These are phyloP conservation scores for Parascedosporium putredinis DNA, from an alignment of 2,329 filamentous ascomycete species.

Conservation along the genomic window DNA sequence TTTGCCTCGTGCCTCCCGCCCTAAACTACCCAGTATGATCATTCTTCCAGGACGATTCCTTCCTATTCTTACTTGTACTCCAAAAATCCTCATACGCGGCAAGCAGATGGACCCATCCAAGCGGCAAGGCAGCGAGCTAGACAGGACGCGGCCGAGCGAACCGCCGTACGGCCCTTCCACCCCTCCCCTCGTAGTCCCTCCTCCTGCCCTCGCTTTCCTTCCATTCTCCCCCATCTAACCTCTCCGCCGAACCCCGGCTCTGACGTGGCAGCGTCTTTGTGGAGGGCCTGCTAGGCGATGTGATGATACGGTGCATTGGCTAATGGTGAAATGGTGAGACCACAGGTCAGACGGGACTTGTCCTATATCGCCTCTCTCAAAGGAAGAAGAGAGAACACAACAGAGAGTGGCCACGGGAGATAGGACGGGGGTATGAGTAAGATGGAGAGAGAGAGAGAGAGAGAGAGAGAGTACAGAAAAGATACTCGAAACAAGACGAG, in stretches of 20 bases:
- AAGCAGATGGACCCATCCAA: too few relatives aligned
- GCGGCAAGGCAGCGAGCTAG: not conserved
- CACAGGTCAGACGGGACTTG: too few relatives aligned
- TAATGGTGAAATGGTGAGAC: not conserved
- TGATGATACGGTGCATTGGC: not conserved
- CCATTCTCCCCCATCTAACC: not conserved
- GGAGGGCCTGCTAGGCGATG: not conserved
- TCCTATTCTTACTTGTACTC: too few relatives aligned
- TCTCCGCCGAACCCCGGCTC: not conserved
- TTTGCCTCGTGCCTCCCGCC: not conserved
- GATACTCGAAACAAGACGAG: not conserved
- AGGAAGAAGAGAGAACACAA: not conserved
- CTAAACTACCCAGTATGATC: not conserved
- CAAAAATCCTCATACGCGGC: too few relatives aligned
- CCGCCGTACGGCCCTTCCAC: not conserved
- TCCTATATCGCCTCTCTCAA: too few relatives aligned
- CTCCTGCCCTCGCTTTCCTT: not conserved
- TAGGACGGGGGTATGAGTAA: not conserved
- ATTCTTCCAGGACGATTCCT: not conserved
- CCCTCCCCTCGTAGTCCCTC: not conserved
- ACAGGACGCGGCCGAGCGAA: not conserved
- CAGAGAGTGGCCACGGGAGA: not conserved
- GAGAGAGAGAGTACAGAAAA: not conserved
- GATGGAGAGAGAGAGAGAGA: not conserved
- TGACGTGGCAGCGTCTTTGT: conserved; percentile 1